These are phyloP conservation scores for Aspergillus tubingensis DNA, from an alignment of 2,329 filamentous ascomycete genomes.

Conservation along the genomic window DNA sequence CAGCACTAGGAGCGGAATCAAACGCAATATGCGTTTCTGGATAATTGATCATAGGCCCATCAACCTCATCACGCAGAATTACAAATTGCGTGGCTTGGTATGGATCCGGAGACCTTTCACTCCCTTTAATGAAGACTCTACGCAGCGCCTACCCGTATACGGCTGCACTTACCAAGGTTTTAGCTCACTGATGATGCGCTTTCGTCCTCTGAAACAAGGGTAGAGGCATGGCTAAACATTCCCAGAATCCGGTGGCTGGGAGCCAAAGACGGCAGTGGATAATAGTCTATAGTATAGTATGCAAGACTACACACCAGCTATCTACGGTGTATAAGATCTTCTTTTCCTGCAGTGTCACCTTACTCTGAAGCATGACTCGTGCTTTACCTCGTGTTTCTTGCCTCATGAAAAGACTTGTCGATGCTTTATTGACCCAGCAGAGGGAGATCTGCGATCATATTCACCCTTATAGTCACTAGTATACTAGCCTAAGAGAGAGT, in stretches of 20 bases:
- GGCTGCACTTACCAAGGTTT: not conserved
- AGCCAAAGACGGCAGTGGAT: not conserved
- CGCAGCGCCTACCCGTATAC: not conserved
- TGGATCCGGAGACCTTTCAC: not conserved
- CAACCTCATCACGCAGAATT: no score
- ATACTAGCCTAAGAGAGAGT: not conserved
- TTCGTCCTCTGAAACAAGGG: not conserved
- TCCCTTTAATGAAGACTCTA: not conserved
- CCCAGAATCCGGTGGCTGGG: not conserved
- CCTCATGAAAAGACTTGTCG: not conserved
- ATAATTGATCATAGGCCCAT: no score
- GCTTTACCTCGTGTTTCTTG: not conserved
- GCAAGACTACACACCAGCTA: no score
- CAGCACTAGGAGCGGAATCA: not conserved
- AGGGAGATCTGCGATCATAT: not conserved
- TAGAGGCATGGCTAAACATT: not conserved
- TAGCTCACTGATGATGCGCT: not conserved
- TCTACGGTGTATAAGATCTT: not conserved
- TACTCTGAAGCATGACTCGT: not conserved
- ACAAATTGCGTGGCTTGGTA: not conserved
- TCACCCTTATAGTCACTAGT: not conserved
- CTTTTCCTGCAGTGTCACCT: not conserved
- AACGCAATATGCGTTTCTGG: not conserved
- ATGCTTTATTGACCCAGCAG: not conserved
- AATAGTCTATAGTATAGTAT: no score